A percentile compares a stretch with the other conserved stretches of the same genome.
Conservation (phyloP, 192 early-diverging fungal genomes). For the Phycomyces blakesleeanus region DNA sequence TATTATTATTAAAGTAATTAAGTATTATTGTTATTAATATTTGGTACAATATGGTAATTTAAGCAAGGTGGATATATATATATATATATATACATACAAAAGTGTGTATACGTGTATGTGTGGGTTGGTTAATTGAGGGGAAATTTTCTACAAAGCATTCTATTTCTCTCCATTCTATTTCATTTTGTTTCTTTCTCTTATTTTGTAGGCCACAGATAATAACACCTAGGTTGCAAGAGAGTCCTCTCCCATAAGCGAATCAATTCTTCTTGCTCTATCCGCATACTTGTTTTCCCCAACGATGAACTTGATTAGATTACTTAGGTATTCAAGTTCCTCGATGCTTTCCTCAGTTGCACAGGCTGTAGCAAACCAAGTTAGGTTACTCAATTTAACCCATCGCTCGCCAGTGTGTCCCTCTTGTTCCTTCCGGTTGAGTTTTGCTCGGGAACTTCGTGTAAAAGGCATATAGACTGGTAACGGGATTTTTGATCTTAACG, state of each 20-base stretch:
- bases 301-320: slow-evolving; percentile 27
- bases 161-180: too few relatives aligned
- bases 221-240: too few relatives aligned
- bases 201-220: too few relatives aligned
- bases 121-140: too few relatives aligned
- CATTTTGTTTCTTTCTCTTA: too few relatives aligned
- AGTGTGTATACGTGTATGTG: too few relatives aligned
- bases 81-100: too few relatives aligned
- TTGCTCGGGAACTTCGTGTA: slow-evolving; percentile 36
- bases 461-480: slow-evolving; percentile 71
- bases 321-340: slow-evolving; percentile 37
- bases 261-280: slow-evolving; percentile 18
- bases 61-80: too few relatives aligned
- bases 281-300: slow-evolving; percentile 31
- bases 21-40: too few relatives aligned
- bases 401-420: neutral
- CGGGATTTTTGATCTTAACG: slow-evolving; percentile 67
- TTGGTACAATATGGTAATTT: too few relatives aligned
- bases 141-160: too few relatives aligned
- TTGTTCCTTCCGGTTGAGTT: slow-evolving; percentile 30
- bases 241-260: neutral
- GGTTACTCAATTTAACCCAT: slow-evolving; percentile 26
- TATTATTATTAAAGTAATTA: too few relatives aligned
- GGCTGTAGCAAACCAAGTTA: slow-evolving; percentile 39
- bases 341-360: slow-evolving; percentile 38